A percentile compares a stretch with the other conserved stretches of the same genome.
These are phyloP conservation scores for Pseudogymnoascus sp. DNA, from an alignment of 2,329 filamentous ascomycete species.

Conservation along the genomic window DNA sequence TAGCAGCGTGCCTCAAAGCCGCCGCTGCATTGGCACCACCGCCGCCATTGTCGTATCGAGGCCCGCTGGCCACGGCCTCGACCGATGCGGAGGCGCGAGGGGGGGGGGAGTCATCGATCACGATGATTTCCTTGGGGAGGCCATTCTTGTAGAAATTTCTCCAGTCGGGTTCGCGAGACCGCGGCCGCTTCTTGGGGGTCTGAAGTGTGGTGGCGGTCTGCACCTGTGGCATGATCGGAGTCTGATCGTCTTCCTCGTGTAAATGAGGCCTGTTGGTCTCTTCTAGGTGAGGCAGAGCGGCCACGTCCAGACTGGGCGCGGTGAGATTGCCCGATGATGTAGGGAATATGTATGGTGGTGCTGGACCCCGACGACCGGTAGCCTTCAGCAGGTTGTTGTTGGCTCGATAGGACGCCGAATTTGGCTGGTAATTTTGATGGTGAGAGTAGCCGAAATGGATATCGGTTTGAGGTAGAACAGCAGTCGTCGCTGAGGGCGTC, in stretches of 20 bases:
- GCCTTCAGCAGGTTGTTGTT: slow-evolving; percentile 34
- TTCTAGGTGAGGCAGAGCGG: slow-evolving; percentile 21
- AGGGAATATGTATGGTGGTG: slow-evolving; percentile 25
- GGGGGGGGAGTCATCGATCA: slow-evolving; percentile 64
- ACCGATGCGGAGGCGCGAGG: slow-evolving; percentile 31
- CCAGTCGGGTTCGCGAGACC: slow-evolving; percentile 61
- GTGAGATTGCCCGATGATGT: slow-evolving; percentile 26
- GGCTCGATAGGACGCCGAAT: slow-evolving; percentile 40
- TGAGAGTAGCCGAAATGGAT: slow-evolving; percentile 55
- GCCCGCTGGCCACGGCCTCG: slow-evolving; percentile 34
- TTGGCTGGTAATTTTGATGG: slow-evolving; percentile 47
- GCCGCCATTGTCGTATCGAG: slow-evolving; percentile 26
- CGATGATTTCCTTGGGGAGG: slow-evolving; percentile 74
- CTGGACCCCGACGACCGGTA: slow-evolving; percentile 24
- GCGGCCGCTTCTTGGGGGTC: slow-evolving; percentile 33
- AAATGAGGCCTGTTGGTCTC: slow-evolving; percentile 12
- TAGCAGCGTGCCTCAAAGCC: slow-evolving; percentile 56
- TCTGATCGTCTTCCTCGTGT: background rate
- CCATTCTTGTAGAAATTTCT: slow-evolving; percentile 75
- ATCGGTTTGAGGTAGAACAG: slow-evolving; percentile 62
- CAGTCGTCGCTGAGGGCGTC: slow-evolving; percentile 70
- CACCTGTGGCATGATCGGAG: background rate
- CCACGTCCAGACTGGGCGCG: slow-evolving; percentile 18
- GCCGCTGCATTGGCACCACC: slow-evolving; percentile 8
- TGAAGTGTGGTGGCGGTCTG: slow-evolving; percentile 16